Percentiles rank a stretch among this genome's conserved stretches.
phyloP scores from a whole-genome alignment of 176 grass and related monocot genomes.

The Saccharum officinarum region DNA sequence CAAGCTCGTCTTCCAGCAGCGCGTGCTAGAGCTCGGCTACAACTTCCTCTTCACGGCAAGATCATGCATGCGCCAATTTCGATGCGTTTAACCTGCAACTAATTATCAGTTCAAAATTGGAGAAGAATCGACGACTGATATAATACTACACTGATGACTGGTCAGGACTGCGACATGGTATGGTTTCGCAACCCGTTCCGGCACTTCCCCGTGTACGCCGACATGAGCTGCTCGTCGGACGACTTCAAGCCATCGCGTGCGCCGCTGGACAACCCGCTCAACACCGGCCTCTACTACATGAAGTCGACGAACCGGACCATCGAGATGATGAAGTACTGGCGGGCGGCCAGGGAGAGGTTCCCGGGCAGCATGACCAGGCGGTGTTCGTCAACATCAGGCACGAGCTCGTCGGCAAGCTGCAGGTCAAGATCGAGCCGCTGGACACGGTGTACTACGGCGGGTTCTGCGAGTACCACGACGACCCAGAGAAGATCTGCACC shows the following conservation, averaged over 20 bases:
- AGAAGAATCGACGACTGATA: too few relatives aligned
- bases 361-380: conserved; percentile 20
- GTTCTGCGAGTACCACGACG: conserved; percentile 27
- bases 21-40: not conserved
- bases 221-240: conserved; percentile 1
- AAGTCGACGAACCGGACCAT: conserved; percentile 33
- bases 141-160: not conserved
- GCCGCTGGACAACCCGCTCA: conserved; percentile 27
- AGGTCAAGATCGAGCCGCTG: conserved; percentile 34
- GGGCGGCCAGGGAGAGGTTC: conserved; percentile 9
- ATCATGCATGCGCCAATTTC: too few relatives aligned
- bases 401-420: not conserved
- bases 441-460: conserved; percentile 34
- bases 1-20: not conserved
- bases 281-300: conserved; percentile 48
- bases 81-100: too few relatives aligned
- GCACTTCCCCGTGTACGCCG: not conserved
- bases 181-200: conserved; percentile 4
- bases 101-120: too few relatives aligned
- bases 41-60: not conserved
- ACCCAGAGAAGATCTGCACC: conserved; percentile 39
- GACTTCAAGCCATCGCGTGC: not conserved
- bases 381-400: conserved; percentile 42
- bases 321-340: conserved; percentile 39
- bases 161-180: not conserved